A percentile compares a stretch with the other conserved stretches of the same genome.
phyloP scores from a whole-genome alignment of 352 stramenopile genomes.

The Pythium insidiosum region DNA sequence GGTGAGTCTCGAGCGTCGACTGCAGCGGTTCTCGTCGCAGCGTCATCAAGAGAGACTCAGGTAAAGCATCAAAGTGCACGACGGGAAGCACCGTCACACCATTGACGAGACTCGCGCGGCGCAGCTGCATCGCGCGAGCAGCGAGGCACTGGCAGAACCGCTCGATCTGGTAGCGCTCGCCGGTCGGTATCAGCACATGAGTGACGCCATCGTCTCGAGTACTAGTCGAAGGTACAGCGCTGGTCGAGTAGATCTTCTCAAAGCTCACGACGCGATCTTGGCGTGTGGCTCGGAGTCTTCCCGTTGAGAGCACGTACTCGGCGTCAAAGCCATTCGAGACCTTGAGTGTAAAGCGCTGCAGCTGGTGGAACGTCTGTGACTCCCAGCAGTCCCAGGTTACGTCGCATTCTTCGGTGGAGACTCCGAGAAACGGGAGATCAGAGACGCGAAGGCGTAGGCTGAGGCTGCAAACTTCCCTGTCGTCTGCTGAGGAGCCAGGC shows the following conservation, averaged over 20 bases:
- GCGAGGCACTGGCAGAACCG: slow-evolving; percentile 39
- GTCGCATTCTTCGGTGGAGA: slow-evolving; percentile 10
- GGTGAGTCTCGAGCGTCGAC: not conserved
- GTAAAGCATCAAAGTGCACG: slow-evolving; percentile 43
- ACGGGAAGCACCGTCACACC: slow-evolving; percentile 30
- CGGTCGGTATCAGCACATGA: too few relatives aligned
- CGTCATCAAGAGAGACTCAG: slow-evolving; percentile 28
- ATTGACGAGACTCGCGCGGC: slow-evolving; percentile 25
- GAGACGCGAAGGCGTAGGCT: slow-evolving; percentile 33
- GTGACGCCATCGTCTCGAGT: not conserved
- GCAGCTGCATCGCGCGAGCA: slow-evolving; percentile 39
- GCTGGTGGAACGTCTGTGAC: slow-evolving; percentile 22
- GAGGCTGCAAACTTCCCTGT: slow-evolving; percentile 20
- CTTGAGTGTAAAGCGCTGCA: slow-evolving; percentile 31
- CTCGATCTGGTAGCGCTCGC: not conserved
- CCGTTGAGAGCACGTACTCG: slow-evolving; percentile 6
- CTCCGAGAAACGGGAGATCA: slow-evolving; percentile 30
- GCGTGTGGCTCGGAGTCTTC: slow-evolving; percentile 1
- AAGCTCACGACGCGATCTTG: not conserved
- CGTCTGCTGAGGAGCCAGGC: not conserved
- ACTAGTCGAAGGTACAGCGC: not conserved
- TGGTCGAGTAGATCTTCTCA: not conserved
- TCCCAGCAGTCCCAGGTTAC: slow-evolving; percentile 46
- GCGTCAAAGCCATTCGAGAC: not conserved
- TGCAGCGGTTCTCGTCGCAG: slow-evolving; percentile 20